Evolutionary conservation across 2,329 filamentous ascomycete species (phyloP).

Genomic region (Fusarium nisikadoi): DNA sequence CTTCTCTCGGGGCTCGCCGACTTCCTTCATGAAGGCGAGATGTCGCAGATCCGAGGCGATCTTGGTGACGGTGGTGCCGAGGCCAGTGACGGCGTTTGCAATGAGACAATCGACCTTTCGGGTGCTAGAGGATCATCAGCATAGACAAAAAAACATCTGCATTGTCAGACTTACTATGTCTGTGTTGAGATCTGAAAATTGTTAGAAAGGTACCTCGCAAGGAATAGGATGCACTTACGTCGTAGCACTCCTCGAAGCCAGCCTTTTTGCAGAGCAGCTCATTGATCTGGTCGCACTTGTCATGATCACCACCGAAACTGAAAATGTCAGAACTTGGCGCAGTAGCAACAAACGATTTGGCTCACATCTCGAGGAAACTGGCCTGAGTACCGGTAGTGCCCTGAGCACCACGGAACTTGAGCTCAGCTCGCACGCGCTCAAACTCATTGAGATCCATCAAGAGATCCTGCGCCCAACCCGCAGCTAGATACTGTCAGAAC

Average conservation of each 20-base stretch:
- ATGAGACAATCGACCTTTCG: neutral
- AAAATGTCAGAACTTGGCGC: neutral
- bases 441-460: neutral
- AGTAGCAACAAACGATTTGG: rapidly evolving
- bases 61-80: neutral
- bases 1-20: neutral
- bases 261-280: conserved; percentile 14
- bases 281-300: conserved; percentile 10
- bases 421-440: neutral
- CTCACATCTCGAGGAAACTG: neutral
- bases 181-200: neutral
- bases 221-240: neutral
- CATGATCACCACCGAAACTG: neutral
- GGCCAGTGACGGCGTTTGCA: neutral
- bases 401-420: neutral
- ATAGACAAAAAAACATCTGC: rapidly evolving
- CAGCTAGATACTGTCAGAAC: neutral
- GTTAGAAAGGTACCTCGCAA: neutral
- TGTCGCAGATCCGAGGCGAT: neutral
- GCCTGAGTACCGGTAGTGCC: neutral
- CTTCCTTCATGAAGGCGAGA: neutral
- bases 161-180: neutral
- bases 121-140: rapidly evolving
- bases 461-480: neutral
- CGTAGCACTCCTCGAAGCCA: neutral